These are phyloP conservation scores for Boletus bicolor DNA, from an alignment of 768 basidiomycete species.

Conservation along the genomic window DNA sequence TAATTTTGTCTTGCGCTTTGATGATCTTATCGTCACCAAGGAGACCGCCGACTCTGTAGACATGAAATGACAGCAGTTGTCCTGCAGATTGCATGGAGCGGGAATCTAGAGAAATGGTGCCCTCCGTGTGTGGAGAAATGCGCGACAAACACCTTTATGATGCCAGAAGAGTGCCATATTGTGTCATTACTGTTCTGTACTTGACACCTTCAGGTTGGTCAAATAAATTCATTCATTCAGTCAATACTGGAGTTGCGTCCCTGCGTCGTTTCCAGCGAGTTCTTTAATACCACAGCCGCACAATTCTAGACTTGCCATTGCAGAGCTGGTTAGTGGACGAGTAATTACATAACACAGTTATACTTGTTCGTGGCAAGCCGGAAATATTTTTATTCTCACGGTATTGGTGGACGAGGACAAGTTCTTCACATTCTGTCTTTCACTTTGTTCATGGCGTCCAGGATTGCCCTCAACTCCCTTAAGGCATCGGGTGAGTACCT, in stretches of 20 bases:
- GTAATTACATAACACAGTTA: conserved; percentile 17
- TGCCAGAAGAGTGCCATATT: background rate
- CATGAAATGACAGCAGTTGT: conserved; percentile 19
- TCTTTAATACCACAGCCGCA: too few species aligned
- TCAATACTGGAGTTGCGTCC: too few species aligned
- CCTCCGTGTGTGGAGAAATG: background rate
- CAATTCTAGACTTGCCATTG: too few species aligned
- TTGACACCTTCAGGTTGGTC: too few species aligned
- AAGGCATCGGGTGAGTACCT: conserved; percentile 52
- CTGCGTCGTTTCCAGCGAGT: too few species aligned
- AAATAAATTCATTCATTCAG: too few species aligned
- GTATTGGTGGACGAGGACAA: conserved; percentile 2
- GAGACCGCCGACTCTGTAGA: conserved; percentile 25
- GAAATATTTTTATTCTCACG: conserved; percentile 33
- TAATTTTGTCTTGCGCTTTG: conserved; percentile 25
- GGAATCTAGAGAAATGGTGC: background rate
- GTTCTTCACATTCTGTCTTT: conserved; percentile 7
- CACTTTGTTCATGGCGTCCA: conserved; percentile 54
- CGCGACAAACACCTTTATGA: background rate
- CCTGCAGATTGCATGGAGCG: conserved; percentile 2
- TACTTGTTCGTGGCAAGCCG: conserved; percentile 27
- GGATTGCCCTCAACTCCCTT: conserved; percentile 65
- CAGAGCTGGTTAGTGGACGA: too few species aligned
- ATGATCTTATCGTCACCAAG: conserved; percentile 26
- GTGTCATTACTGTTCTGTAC: background rate